phyloP scores from a whole-genome alignment of 139 green algal species.

The Haematococcus lacustris region DNA sequence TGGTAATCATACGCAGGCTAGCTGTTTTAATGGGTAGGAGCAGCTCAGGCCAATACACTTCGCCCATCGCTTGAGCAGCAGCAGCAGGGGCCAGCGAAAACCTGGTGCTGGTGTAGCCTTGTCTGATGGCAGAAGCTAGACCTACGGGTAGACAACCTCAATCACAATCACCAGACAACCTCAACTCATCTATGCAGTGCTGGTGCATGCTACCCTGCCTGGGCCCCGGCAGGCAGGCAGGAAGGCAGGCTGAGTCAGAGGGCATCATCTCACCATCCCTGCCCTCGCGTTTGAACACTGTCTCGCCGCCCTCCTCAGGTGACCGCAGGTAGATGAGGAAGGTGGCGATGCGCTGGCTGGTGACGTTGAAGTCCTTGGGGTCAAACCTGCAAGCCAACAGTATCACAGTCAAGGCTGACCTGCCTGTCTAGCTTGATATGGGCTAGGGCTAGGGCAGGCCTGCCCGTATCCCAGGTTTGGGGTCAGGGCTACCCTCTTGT shows the following conservation, averaged over 20 bases:
- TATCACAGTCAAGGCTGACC: no score
- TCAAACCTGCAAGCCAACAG: not conserved
- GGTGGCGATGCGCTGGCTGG: slow-evolving; percentile 62
- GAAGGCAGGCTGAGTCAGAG: not conserved
- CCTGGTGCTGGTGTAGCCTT: no score
- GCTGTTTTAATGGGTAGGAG: not conserved
- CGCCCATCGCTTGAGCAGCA: not conserved
- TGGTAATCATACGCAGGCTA: not conserved
- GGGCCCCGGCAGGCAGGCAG: not conserved
- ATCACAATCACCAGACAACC: not conserved
- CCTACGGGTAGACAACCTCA: not conserved
- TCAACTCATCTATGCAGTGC: not conserved
- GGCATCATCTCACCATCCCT: slow-evolving; percentile 41
- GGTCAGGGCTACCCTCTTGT: not conserved
- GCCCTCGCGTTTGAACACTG: slow-evolving; percentile 61
- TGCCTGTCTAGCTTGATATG: not conserved
- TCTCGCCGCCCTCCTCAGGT: slow-evolving; percentile 71
- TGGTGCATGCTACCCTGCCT: not conserved
- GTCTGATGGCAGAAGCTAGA: not conserved
- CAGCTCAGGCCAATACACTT: not conserved
- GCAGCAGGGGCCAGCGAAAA: no score
- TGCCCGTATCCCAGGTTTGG: not conserved
- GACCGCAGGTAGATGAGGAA: slow-evolving; percentile 68
- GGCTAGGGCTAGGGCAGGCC: not conserved
- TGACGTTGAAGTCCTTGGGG: slow-evolving; percentile 17